phyloP scores from a whole-genome alignment of 768 basidiomycete species.

The Termitomyces sp. region DNA sequence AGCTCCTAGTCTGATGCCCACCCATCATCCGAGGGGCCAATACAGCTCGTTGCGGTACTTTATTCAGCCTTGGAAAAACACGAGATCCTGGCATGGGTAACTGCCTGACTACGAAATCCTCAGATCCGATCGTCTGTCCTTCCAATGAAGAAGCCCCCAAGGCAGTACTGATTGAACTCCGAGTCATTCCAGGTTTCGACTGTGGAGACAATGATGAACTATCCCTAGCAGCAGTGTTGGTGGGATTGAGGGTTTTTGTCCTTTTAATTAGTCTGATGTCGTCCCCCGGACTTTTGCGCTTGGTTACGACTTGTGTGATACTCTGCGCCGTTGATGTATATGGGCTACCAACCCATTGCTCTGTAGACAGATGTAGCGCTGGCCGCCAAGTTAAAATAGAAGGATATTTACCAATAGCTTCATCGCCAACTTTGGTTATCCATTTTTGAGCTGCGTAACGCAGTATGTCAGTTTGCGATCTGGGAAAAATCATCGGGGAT shows the following conservation, averaged over 20 bases:
- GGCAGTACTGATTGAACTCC: not conserved
- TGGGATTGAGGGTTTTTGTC: not conserved
- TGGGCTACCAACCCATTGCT: not conserved
- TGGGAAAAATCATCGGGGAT: not conserved
- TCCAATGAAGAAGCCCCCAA: not conserved
- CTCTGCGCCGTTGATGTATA: not conserved
- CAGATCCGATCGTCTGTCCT: not conserved
- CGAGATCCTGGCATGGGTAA: not conserved
- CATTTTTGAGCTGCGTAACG: slow-evolving; percentile 2
- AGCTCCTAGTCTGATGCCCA: not conserved
- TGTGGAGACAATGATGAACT: not conserved
- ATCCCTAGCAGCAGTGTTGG: not conserved
- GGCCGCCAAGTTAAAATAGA: not conserved
- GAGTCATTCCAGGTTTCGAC: not conserved
- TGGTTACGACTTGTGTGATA: not conserved
- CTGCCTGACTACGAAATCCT: not conserved
- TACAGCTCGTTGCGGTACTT: not conserved
- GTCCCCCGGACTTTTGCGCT: not conserved
- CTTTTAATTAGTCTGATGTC: not conserved
- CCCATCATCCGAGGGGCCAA: not conserved
- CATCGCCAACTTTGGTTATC: not conserved
- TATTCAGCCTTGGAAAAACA: not conserved
- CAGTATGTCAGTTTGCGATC: not conserved
- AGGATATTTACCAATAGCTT: not conserved
- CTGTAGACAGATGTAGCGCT: not conserved